Conservation (phyloP, 768 basidiomycete species). For the Hemileccinum rubropunctum region DNA sequence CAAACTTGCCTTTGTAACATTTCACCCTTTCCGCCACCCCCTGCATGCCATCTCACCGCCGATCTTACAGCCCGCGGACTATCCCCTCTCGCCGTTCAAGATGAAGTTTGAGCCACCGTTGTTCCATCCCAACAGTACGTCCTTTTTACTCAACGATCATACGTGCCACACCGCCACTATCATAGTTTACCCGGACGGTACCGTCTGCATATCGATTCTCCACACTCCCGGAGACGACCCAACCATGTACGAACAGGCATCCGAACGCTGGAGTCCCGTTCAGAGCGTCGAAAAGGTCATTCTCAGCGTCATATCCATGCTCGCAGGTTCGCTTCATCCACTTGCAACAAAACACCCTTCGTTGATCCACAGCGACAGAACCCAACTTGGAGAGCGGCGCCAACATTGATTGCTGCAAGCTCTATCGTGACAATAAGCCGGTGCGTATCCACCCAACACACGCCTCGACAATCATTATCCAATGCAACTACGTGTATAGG, state of each 20-base stretch:
- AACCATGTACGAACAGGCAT: slow-evolving; percentile 91
- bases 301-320: slow-evolving; percentile 94
- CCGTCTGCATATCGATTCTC: slow-evolving; percentile 96
- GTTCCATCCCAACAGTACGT: slow-evolving; percentile 95
- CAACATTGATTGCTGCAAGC: slow-evolving; percentile 95
- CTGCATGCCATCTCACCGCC: not conserved
- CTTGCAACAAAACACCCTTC: not conserved
- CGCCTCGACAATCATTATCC: not conserved
- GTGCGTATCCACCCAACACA: slow-evolving; percentile 29
- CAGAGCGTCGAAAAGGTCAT: slow-evolving; percentile 98
- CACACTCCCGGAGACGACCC: slow-evolving; percentile 93
- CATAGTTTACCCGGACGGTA: slow-evolving; percentile 92
- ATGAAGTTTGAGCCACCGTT: slow-evolving; percentile 98
- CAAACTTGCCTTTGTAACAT: slow-evolving; percentile 83
- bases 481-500: slow-evolving; percentile 34
- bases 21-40: not conserved
- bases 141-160: not conserved
- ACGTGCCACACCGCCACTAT: too few species aligned
- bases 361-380: slow-evolving; percentile 44
- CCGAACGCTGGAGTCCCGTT: slow-evolving; percentile 98
- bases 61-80: slow-evolving; percentile 71
- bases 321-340: slow-evolving; percentile 60
- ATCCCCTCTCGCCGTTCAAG: slow-evolving; percentile 97
- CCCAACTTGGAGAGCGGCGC: slow-evolving; percentile 98
- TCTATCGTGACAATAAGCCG: slow-evolving; percentile 84